phyloP scores from a whole-genome alignment of 345 rosid genomes.

The Boechera stricta region DNA sequence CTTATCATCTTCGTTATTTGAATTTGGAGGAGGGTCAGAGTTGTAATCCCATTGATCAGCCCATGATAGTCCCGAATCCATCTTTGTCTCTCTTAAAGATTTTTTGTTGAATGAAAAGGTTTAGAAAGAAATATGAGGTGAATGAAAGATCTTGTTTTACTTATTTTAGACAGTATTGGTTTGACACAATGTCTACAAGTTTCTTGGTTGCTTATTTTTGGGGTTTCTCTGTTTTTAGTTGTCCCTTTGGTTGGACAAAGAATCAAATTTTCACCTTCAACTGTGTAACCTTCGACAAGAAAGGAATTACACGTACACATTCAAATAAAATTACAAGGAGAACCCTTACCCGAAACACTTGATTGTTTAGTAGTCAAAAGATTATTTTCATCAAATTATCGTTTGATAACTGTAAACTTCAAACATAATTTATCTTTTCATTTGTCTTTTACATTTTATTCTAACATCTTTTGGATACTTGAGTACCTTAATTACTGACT shows the following conservation, averaged over 20 bases:
- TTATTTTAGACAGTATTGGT: conserved; percentile 30
- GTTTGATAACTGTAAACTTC: too few relatives aligned
- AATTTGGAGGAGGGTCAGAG: conserved; percentile 41
- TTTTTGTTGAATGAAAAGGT: conserved; percentile 22
- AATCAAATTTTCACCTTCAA: conserved; percentile 4
- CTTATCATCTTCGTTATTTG: conserved; percentile 36
- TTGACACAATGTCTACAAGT: conserved; percentile 9
- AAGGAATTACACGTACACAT: background rate
- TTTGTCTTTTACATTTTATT: too few relatives aligned
- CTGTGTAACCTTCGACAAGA: conserved; percentile 8
- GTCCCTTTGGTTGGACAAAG: conserved; percentile 14
- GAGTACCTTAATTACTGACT: too few relatives aligned
- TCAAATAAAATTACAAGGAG: too few relatives aligned
- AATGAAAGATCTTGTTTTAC: conserved; percentile 11
- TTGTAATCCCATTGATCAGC: conserved; percentile 47
- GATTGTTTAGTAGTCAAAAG: too few relatives aligned
- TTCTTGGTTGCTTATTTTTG: conserved; percentile 38
- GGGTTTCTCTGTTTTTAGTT: conserved; percentile 35
- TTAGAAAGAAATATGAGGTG: conserved; percentile 27
- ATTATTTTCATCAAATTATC: too few relatives aligned
- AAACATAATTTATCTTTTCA: too few relatives aligned
- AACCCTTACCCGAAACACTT: too few relatives aligned
- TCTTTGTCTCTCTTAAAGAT: conserved; percentile 13
- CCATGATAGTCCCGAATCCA: conserved; percentile 45
- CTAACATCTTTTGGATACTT: too few relatives aligned